phyloP scores from a whole-genome alignment of 2,329 filamentous ascomycete species.

The Colletotrichum truncatum region DNA sequence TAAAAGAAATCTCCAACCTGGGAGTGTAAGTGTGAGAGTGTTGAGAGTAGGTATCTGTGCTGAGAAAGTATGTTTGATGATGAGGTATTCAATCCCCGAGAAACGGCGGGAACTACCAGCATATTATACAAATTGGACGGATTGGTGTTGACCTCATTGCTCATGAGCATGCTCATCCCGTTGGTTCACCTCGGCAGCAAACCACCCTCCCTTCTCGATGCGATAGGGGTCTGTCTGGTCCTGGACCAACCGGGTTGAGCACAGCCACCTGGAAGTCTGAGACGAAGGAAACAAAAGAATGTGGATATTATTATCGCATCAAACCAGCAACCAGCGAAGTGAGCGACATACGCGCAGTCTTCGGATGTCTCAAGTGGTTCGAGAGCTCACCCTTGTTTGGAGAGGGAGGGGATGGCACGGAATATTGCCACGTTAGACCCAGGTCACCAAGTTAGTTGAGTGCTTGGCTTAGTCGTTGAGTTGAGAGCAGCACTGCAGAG shows the following conservation, averaged over 20 bases:
- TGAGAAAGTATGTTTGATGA: conserved; percentile 4
- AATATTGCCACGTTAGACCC: not conserved
- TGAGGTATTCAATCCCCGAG: not conserved
- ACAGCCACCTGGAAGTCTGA: conserved; percentile 9
- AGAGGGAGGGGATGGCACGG: not conserved
- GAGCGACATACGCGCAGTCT: not conserved
- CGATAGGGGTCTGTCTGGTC: not conserved
- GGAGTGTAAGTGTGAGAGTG: conserved; percentile 17
- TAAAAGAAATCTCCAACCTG: not conserved
- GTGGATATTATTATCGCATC: conserved; percentile 24
- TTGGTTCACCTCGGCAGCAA: conserved; percentile 24
- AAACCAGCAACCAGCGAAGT: not conserved
- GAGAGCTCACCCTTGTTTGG: not conserved
- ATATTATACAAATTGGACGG: conserved; percentile 18
- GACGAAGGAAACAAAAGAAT: conserved; percentile 13
- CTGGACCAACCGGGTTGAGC: not conserved
- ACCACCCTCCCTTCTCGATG: not conserved
- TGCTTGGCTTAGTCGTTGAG: not conserved
- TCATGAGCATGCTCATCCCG: not conserved
- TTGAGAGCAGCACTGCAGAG: conserved; percentile 18
- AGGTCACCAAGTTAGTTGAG: not conserved
- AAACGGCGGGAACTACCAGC: conserved; percentile 9
- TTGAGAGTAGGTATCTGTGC: conserved; percentile 17
- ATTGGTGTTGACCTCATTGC: not conserved
- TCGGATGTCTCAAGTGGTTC: conserved; percentile 25